A percentile compares a stretch with the other conserved stretches of the same genome.
These are phyloP conservation scores for Clonostachys byssicola DNA, from an alignment of 2,329 filamentous ascomycete species.

Conservation along the genomic window DNA sequence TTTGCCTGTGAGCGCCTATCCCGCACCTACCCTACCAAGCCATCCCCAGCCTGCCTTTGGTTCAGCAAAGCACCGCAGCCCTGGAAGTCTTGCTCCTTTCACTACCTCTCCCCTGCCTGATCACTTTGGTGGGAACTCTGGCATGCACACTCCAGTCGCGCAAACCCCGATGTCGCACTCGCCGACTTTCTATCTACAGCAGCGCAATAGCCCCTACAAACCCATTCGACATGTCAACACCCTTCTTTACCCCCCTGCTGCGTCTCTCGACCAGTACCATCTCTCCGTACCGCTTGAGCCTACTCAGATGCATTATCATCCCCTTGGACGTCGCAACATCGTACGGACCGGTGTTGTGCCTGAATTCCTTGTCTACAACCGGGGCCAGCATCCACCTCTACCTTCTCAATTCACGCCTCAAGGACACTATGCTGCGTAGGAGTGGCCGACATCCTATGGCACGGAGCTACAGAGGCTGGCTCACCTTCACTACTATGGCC, in stretches of 20 bases:
- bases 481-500: neutral
- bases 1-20: conserved; percentile 13
- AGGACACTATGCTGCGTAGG: conserved; percentile 25
- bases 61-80: conserved; percentile 49
- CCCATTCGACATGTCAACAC: conserved; percentile 87
- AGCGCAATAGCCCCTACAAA: conserved; percentile 88
- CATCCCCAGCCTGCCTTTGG: conserved; percentile 33
- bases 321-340: conserved; percentile 65
- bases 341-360: conserved; percentile 69
- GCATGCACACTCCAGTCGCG: conserved; percentile 49
- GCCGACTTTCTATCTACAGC: conserved; percentile 81
- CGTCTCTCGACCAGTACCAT: conserved; percentile 72
- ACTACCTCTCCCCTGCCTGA: conserved; percentile 67
- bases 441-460: conserved; percentile 1
- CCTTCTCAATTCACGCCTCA: conserved; percentile 4
- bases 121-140: conserved; percentile 47
- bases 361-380: conserved; percentile 42
- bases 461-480: neutral
- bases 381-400: conserved; percentile 14
- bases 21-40: conserved; percentile 9
- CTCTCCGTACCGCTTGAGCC: conserved; percentile 53
- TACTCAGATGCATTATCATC: conserved; percentile 79
- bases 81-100: conserved; percentile 39
- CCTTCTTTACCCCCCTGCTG: conserved; percentile 80
- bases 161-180: conserved; percentile 72